phyloP scores from a whole-genome alignment of 108 stramenopile genomes.

The Epithemia pelagica region DNA sequence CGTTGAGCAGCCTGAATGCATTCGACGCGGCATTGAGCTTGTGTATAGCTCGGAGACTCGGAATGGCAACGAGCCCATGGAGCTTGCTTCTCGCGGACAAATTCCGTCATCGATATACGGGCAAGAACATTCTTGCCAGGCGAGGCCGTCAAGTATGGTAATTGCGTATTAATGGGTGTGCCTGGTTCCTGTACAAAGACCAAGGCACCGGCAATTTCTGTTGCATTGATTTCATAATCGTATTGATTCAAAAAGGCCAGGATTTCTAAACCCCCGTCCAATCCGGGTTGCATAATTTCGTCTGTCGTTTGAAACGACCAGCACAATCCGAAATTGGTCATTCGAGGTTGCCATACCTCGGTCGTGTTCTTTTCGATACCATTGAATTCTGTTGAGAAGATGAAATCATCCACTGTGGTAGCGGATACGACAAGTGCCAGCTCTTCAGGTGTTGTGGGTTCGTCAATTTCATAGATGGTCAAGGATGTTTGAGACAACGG shows the following conservation, averaged over 20 bases:
- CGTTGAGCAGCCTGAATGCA: neutral
- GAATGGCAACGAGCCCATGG: neutral
- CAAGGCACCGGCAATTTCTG: neutral
- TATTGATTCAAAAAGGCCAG: neutral
- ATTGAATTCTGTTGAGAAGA: neutral
- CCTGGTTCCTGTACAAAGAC: neutral
- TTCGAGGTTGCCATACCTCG: neutral
- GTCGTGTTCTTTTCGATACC: neutral
- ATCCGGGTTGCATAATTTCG: neutral
- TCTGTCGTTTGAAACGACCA: neutral
- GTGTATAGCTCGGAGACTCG: neutral
- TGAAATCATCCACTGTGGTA: neutral
- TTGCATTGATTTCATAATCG: too few species aligned
- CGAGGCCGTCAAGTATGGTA: neutral
- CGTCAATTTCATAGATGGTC: neutral
- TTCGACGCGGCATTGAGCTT: neutral
- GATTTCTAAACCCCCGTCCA: neutral
- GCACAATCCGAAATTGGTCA: neutral
- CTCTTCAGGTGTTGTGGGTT: neutral
- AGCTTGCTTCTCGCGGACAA: neutral
- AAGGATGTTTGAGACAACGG: neutral
- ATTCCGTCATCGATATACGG: neutral
- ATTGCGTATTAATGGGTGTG: neutral
- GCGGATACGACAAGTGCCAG: too few species aligned
- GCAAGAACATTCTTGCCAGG: neutral